Conservation (phyloP, 2,329 filamentous ascomycete genomes). For the Lecanoromycetidae sp. region DNA sequence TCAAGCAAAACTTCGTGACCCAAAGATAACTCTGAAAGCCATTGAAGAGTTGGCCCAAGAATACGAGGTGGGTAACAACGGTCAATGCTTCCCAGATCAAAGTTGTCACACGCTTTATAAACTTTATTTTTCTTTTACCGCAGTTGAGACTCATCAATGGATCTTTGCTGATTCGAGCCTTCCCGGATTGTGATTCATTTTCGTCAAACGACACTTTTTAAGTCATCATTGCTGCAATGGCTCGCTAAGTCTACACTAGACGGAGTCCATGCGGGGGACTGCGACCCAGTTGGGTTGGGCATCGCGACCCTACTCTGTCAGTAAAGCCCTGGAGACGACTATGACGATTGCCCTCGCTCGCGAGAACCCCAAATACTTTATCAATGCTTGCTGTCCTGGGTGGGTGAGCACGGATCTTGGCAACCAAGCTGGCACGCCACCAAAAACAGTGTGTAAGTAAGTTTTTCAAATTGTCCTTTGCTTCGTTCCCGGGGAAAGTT, state of each 20-base stretch:
- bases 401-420: conserved; percentile 12
- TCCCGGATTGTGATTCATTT: no score
- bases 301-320: conserved; percentile 5
- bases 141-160: no score
- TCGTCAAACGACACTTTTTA: no score
- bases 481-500: no score
- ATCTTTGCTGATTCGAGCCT: no score
- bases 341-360: conserved; percentile 4
- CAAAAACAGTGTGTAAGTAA: conserved; percentile 7
- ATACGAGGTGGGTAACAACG: no score
- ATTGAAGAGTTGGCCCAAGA: conserved; percentile 7
- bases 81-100: no score
- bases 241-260: neutral
- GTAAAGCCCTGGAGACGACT: conserved; percentile 4
- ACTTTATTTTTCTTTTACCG: no score
- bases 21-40: conserved; percentile 5
- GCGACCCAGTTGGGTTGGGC: conserved; percentile 8
- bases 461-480: no score
- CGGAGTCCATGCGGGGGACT: conserved; percentile 2
- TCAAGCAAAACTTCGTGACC: conserved; percentile 1
- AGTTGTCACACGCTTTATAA: no score
- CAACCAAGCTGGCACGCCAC: conserved; percentile 1
- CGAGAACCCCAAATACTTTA: conserved; percentile 1
- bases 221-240: neutral
- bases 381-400: conserved; percentile 11